phyloP scores from a whole-genome alignment of 257 asterid species.

The Ehretia macrophylla region DNA sequence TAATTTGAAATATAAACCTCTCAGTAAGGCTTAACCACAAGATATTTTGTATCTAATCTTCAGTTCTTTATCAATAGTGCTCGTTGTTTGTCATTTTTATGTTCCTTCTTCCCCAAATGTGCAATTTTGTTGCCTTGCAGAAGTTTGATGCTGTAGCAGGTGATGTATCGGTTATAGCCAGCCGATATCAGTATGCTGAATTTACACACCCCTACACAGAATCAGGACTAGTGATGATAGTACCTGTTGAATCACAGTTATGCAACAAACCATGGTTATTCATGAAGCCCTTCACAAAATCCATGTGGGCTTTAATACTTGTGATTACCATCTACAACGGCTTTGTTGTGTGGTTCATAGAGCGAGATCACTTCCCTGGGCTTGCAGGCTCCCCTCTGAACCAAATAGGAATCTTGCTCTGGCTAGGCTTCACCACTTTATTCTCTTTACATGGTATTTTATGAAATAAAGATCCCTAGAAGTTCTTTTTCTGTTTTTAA shows the following conservation, averaged over 20 bases:
- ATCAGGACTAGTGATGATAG: slow-evolving; percentile 37
- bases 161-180: slow-evolving; percentile 30
- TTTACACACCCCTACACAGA: slow-evolving; percentile 42
- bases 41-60: too few relatives aligned
- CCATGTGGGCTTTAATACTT: slow-evolving; percentile 33
- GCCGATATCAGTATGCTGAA: slow-evolving; percentile 27
- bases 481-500: too few relatives aligned
- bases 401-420: slow-evolving; percentile 28
- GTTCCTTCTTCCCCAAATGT: too few relatives aligned
- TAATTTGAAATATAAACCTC: too few relatives aligned
- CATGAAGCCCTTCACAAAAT: slow-evolving; percentile 39
- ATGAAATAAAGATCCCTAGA: too few relatives aligned
- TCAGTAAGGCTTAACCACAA: not conserved
- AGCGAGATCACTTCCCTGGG: slow-evolving; percentile 22
- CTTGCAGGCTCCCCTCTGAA: slow-evolving; percentile 20
- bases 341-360: slow-evolving; percentile 42
- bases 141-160: slow-evolving; percentile 43
- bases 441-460: slow-evolving; percentile 26
- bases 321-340: slow-evolving; percentile 28
- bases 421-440: slow-evolving; percentile 32
- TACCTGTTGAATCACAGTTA: slow-evolving; percentile 22
- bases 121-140: slow-evolving; percentile 7
- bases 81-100: not conserved
- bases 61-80: too few relatives aligned
- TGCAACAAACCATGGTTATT: slow-evolving; percentile 28